phyloP scores from a whole-genome alignment of 1,284 basidiomycete species.

The Pholiota adiposa region DNA sequence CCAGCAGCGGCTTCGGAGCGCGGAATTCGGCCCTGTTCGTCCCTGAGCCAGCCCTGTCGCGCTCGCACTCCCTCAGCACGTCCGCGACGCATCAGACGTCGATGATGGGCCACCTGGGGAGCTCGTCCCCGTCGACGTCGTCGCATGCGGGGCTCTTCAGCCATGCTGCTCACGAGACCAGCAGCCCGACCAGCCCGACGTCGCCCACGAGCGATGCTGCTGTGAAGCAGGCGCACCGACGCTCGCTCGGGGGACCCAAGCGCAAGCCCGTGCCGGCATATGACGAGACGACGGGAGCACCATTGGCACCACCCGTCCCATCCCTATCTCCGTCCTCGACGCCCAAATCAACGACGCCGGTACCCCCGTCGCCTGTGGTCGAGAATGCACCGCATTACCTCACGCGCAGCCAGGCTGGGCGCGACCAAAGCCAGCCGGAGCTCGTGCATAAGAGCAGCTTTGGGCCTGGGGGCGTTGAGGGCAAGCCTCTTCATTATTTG shows the following conservation, averaged over 20 bases:
- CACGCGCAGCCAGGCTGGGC: slow-evolving; percentile 25
- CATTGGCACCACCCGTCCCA: slow-evolving; percentile 5
- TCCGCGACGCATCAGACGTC: slow-evolving; percentile 15
- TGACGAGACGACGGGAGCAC: slow-evolving; percentile 22
- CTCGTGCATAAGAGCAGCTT: slow-evolving; percentile 44
- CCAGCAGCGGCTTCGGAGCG: background rate
- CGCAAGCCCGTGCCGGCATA: slow-evolving; percentile 50
- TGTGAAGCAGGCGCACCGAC: slow-evolving; percentile 25
- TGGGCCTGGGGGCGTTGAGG: slow-evolving; percentile 40
- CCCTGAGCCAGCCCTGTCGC: slow-evolving; percentile 5
- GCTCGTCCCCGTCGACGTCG: slow-evolving; percentile 8
- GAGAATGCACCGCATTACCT: slow-evolving; percentile 29
- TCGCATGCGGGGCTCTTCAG: slow-evolving; percentile 13
- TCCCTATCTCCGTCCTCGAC: slow-evolving; percentile 17
- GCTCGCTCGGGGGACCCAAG: slow-evolving; percentile 32
- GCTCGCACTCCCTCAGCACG: slow-evolving; percentile 20
- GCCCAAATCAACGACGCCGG: too few species aligned
- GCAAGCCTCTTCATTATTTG: slow-evolving; percentile 42
- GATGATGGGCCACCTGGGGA: background rate
- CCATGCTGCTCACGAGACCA: slow-evolving; percentile 5
- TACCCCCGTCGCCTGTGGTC: slow-evolving; percentile 16
- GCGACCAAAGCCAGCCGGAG: slow-evolving; percentile 25
- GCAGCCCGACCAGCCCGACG: background rate
- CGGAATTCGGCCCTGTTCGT: slow-evolving; percentile 2
- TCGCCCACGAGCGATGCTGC: slow-evolving; percentile 13